These are phyloP conservation scores for Apiospora saccharicola DNA, from an alignment of 2,329 filamentous ascomycete genomes.

Conservation along the genomic window DNA sequence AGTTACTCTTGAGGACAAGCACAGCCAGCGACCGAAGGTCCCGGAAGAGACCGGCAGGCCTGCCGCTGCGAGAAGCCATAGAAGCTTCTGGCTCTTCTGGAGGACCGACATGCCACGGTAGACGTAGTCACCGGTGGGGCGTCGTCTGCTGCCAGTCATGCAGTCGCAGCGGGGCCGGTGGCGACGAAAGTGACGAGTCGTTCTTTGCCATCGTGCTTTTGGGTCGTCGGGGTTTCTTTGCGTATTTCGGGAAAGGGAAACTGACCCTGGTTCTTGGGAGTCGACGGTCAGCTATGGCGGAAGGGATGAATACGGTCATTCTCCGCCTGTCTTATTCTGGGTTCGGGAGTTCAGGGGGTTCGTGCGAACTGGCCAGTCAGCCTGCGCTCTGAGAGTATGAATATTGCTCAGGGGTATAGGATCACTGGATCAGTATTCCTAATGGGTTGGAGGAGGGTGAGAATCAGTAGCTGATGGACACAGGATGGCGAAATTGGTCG, in stretches of 20 bases:
- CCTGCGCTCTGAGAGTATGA: not conserved
- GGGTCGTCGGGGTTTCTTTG: not conserved
- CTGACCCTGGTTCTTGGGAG: not conserved
- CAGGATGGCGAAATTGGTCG: not conserved
- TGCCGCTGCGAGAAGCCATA: not conserved
- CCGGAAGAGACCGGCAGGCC: not conserved
- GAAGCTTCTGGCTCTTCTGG: slow-evolving; percentile 19
- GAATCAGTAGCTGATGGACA: too few species aligned
- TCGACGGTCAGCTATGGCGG: not conserved
- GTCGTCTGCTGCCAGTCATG: too few species aligned
- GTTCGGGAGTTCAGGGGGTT: not conserved
- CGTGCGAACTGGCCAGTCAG: not conserved
- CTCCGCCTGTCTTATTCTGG: not conserved
- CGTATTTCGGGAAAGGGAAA: not conserved
- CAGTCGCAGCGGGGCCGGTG: too few species aligned
- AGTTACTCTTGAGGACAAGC: not conserved
- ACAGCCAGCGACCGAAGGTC: not conserved
- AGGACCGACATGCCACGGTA: slow-evolving; percentile 9
- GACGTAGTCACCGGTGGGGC: not conserved
- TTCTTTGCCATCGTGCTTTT: not conserved
- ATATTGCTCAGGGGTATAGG: not conserved
- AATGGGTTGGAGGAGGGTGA: too few species aligned
- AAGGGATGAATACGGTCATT: not conserved
- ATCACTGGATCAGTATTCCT: not conserved
- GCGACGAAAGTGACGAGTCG: not conserved